These are phyloP conservation scores for Allantophomopsis cytisporea DNA, from an alignment of 2,329 filamentous ascomycete species.

Conservation along the genomic window DNA sequence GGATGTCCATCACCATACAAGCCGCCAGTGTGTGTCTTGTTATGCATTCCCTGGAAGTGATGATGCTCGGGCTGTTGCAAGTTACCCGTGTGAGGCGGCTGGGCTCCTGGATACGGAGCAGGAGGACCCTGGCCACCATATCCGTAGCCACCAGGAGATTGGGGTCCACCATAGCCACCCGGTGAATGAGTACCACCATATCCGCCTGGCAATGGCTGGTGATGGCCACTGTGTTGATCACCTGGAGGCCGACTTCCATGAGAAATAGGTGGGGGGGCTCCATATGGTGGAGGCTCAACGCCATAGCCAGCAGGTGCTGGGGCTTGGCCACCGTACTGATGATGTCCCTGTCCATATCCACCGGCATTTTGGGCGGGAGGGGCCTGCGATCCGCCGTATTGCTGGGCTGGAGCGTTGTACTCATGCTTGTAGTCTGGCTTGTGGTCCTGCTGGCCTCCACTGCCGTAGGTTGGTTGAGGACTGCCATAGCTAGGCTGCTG, in stretches of 20 bases:
- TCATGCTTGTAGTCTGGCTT: slow-evolving; percentile 4
- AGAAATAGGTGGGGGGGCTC: not conserved
- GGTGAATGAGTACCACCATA: not conserved
- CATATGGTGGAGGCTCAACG: slow-evolving; percentile 1
- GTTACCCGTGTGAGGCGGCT: slow-evolving; percentile 8
- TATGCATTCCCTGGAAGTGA: slow-evolving; percentile 11
- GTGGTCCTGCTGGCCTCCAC: not conserved
- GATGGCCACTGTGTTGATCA: not conserved
- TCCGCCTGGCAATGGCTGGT: not conserved
- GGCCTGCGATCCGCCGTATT: slow-evolving; percentile 5
- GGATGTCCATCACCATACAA: slow-evolving; percentile 8
- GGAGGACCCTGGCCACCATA: not conserved
- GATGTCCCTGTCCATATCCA: not conserved
- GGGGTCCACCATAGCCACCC: not conserved
- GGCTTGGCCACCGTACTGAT: not conserved
- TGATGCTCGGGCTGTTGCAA: slow-evolving; percentile 9
- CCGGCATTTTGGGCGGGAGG: not conserved
- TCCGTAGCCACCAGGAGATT: not conserved
- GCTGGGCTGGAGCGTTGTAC: slow-evolving; percentile 7
- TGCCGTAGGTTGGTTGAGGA: not conserved
- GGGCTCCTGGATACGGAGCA: too few species aligned
- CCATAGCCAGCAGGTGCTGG: not conserved
- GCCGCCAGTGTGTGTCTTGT: slow-evolving; percentile 12
- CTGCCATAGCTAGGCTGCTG: not conserved
- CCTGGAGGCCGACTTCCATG: not conserved